Base-by-base conservation (phyloP, 1,284 basidiomycete species). In the Boletellus dicymbophilus region DNA sequence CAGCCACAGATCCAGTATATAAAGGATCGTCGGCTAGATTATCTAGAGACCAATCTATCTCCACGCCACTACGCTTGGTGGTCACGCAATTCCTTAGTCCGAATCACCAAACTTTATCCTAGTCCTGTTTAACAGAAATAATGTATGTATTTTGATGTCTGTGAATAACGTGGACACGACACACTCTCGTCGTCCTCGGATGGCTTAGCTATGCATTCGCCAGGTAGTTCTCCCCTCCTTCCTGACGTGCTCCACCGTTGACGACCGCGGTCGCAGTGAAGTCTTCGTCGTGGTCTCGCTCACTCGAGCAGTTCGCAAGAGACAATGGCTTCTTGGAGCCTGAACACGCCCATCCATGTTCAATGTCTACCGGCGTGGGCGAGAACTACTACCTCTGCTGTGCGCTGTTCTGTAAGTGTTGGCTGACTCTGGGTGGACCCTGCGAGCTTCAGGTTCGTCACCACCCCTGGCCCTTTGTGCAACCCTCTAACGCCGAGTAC, bases 401-500 rank as follows among this genome's bases (percentile, higher is more conserved):
- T 68, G 11, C 76, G 86, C 25, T 91, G 89, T 64, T 86, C 84
- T 1, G 88, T 91, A 43, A 84, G 84, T 63, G 70, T 91, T 49
- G 86, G 80, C 1, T 89, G 90, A 77, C 52, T 74, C 2, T 94
- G 91, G 91, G 80, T 95, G 41, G 92, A 95, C 63, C 91, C 78
- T 15, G 90, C 92, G 2, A 91, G 88, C 59, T 94, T 94, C 70
- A 93, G 90, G 91, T 90, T 46, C 43, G 82, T 62, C 27, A 15
- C n/a, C n/a, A n/a, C 47, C 1, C 3, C 9, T 30, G 0, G 4
- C 25, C 16, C 7, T 42, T 8, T 31, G 10, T n/a, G 16, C 27
- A 2, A 16, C n/a, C 21, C 21, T 28, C 51, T 58, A 18, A 54
- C 42, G 9, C n/a, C n/a, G n/a, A n/a, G n/a, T 11, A 12, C n/a